A percentile compares a stretch with the other conserved stretches of the same genome.
These are phyloP conservation scores for Tranzscheliella williamsii DNA, from an alignment of 1,284 basidiomycete species.

Conservation along the genomic window DNA sequence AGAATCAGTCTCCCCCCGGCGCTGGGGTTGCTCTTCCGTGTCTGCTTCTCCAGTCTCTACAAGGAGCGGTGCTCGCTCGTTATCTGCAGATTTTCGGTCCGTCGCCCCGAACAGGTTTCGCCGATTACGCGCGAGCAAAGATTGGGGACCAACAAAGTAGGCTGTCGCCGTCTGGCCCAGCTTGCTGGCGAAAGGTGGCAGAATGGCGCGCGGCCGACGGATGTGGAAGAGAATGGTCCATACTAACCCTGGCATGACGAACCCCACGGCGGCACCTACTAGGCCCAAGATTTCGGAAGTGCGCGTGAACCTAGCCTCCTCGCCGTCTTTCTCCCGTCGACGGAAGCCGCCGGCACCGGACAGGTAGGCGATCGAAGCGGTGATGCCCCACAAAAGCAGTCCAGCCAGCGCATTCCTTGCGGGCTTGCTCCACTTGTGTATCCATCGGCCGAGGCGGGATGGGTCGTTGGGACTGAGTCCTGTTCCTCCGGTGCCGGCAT, in stretches of 20 bases:
- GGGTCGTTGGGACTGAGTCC: conserved; percentile 3
- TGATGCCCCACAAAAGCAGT: conserved; percentile 47
- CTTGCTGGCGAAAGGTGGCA: conserved; percentile 42
- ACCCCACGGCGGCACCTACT: conserved; percentile 52
- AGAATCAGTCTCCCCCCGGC: neutral
- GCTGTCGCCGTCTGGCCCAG: conserved; percentile 35
- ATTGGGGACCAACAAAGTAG: conserved; percentile 34
- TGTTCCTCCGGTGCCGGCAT: neutral
- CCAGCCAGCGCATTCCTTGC: conserved; percentile 49
- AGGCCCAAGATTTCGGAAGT: conserved; percentile 50
- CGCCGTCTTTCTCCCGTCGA: conserved; percentile 43
- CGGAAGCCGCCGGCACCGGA: conserved; percentile 54
- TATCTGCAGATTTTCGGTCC: conserved; percentile 4
- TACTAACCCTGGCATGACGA: conserved; percentile 54
- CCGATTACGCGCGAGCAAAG: conserved; percentile 37
- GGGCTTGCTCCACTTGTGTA: conserved; percentile 44
- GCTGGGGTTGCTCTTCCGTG: neutral
- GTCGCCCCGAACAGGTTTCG: conserved; percentile 24
- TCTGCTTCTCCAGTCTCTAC: neutral
- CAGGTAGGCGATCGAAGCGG: conserved; percentile 46
- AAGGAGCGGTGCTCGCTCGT: conserved; percentile 28
- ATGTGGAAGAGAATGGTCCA: conserved; percentile 57
- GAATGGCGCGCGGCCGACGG: conserved; percentile 51
- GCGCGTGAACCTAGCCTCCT: conserved; percentile 52
- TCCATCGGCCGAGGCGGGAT: conserved; percentile 12